Evolutionary conservation across 495 filamentous ascomycete species (phyloP), one percentile per base, ranked within the genome.

Genomic region (Podospora anserina): DNA sequence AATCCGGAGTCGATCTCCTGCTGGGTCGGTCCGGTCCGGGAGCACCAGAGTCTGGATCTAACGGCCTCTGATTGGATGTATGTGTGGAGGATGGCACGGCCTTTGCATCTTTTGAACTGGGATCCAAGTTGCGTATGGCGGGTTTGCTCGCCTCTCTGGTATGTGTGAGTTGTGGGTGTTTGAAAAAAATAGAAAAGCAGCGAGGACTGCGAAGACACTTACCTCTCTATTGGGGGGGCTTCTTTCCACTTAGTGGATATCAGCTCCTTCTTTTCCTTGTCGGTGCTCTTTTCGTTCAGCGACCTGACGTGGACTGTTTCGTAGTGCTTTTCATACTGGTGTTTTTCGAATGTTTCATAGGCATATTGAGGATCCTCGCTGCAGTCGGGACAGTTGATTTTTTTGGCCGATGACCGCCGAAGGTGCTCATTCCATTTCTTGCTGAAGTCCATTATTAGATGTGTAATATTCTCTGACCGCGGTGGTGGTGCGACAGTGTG

Each of bases 1-100:
- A n/a, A 20, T 69, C 70, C 19, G 66, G 64, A 0, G 64, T 64
- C 54, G 68, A 71, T 23, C 70, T 75, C 5, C 34, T 55, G 28
- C n/a, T 30, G 59, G 55, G 59, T 13, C 18, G 56, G 5, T 44
- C 54, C 27, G 32, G 32, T 34, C 5, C 49, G 27, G 26, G 34
- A 1, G 57, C n/a, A 9, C 54, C 23, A 20, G 57, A 5, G 6
- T 20, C 56, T 44, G 66, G 60, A n/a, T 54, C 71, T 66, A 44
- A 34, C n/a, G 65, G 66, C 56, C 27, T 70, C 63, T 59, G 53
- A 62, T 60, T 55, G 66, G 55, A 20, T 19, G 4, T 19, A 4
- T 19, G 23, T 58, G 5, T 58, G 55, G 11, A 20, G 11, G 23
- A 26, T 58, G 3, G 1, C 19, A 58, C 2, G 23, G 55, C 11